Conservation (phyloP, 805 yeast genomes). For the Kodamaea kaohsiungensis region DNA sequence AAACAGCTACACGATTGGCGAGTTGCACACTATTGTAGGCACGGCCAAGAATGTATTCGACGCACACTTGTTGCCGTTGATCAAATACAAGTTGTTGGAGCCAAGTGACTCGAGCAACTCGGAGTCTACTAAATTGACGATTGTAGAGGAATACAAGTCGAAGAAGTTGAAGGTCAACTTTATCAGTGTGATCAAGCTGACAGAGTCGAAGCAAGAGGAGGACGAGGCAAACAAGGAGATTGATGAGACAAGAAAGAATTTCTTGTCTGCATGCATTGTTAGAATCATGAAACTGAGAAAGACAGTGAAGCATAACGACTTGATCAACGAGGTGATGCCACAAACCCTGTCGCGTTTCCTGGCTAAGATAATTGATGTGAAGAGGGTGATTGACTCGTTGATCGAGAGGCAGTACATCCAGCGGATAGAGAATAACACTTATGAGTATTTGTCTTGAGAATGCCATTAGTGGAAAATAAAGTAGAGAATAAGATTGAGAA, state of each 20-base stretch:
- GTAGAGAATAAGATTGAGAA: not conserved
- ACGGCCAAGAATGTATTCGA: constrained; percentile 65
- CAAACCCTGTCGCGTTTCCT: constrained; percentile 81
- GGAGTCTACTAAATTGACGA: constrained; percentile 58
- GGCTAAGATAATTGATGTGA: constrained; percentile 84
- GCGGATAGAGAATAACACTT: constrained; percentile 71
- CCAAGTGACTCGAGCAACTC: constrained; percentile 43
- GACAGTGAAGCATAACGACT: constrained; percentile 69
- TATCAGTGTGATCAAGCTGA: constrained; percentile 51
- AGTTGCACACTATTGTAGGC: constrained; percentile 68
- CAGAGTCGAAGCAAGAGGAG: constrained; percentile 58
- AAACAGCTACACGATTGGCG: constrained; percentile 58
- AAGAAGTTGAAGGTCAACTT: constrained; percentile 84
- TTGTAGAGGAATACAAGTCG: constrained; percentile 81
- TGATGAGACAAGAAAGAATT: constrained; percentile 81
- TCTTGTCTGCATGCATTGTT: constrained; percentile 90
- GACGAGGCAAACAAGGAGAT: constrained; percentile 79
- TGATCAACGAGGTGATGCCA: constrained; percentile 84
- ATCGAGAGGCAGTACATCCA: constrained; percentile 84
- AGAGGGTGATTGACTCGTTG: constrained; percentile 79
- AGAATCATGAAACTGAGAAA: constrained; percentile 96
- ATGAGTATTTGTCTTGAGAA: constrained; percentile 73
- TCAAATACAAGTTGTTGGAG: constrained; percentile 71
- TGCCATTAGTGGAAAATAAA: not conserved
- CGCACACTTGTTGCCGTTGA: constrained; percentile 76